Base-by-base conservation (phyloP, 1,284 basidiomycete genomes). In the Leccinum fallax region DNA sequence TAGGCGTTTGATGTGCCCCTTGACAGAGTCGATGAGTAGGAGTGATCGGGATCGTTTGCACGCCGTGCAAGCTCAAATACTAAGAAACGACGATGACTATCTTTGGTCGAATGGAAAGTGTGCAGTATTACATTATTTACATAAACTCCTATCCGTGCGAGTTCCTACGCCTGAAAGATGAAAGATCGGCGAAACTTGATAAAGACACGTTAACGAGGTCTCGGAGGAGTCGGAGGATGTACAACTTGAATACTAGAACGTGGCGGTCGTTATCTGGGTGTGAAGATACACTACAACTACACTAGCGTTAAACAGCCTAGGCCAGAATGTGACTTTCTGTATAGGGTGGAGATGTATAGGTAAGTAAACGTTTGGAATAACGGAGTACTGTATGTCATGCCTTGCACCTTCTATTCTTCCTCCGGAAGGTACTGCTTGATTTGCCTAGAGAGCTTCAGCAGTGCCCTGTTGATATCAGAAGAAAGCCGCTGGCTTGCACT, bases 401-500 rank as follows among this genome's bases (percentile, higher is more conserved):
- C 28, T 48, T 48, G 46, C 46, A 9, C 5, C 11, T 6, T 32
- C 26, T 19, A 32, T 40, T 19, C 16, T 11, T 28, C 16, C 30
- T 38, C 24, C 24, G 32, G 36, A 26, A 21, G 10, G 13, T 15
- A 75, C 65, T 4, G 81, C 82, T 52, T 78, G 73, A 3, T 77
- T 75, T 1, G 85, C 84, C 28, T n/a, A 11, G 46, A 52, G 8
- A 60, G 59, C 48, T 34, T 60, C 10, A 6, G 34, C 16, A 60
- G 21, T 5, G 58, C 58, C 19, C 48, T 51, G 28, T 52, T 60
- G n/a, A 61, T 60, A 30, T 60, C 59, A 15, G 7, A 16, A 34
- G 48, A 60, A 30, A 60, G 48, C 19, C 5, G 21, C 16, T 36
- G 58, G 40, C 34, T 52, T 51, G 34, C 48, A 6, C 32, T 30